Base-by-base conservation (phyloP, 371 early-diverging fungal genomes). In the Synchytrium microbalum region DNA sequence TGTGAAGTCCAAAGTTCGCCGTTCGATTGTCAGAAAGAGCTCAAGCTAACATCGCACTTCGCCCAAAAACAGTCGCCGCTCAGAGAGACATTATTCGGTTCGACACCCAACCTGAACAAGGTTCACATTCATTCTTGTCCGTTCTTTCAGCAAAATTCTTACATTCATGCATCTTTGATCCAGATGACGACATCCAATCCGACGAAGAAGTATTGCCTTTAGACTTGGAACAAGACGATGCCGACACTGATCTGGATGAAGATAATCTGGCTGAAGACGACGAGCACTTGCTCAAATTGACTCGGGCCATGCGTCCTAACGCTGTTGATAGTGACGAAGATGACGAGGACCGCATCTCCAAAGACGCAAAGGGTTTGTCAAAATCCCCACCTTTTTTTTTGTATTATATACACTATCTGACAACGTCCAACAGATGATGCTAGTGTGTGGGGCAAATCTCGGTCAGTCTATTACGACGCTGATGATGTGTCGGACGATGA, bases 401-500 rank as follows among this genome's bases (percentile, higher is more conserved):
- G 26, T 28, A 33, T 61, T 26, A 2, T 13, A 14, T 61, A 25
- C n/a, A 23, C 19, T 52, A 10, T 19, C 61, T 13, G 58, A 14
- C 63, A 10, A 19, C 24, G 24, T 1, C 16, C n/a, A 26, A 29
- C 24, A 29, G 27, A 27, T 32, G 64, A n/a, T 60, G 26, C 5
- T 60, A 64, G 23, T 13, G 73, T 66, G 1, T 78, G 80, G 78
- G 76, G 80, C 16, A 63, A 60, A 14, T 62, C 63, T 2, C 32
- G 71, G 28, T 58, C 59, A 3, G 55, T 62, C n/a, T 79, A 71
- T 62, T 79, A 78, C 59, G 61, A 75, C 58, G 71, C 68, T 38
- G 76, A 78, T 66, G 65, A 63, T 62, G 78, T 72, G 1, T 70
- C 67, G 10, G 58, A 58, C 5, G 72, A 70, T 24, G 78, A 80